Conservation (phyloP, 1,139 yeast species). For the Yamadazyma aaseri region DNA sequence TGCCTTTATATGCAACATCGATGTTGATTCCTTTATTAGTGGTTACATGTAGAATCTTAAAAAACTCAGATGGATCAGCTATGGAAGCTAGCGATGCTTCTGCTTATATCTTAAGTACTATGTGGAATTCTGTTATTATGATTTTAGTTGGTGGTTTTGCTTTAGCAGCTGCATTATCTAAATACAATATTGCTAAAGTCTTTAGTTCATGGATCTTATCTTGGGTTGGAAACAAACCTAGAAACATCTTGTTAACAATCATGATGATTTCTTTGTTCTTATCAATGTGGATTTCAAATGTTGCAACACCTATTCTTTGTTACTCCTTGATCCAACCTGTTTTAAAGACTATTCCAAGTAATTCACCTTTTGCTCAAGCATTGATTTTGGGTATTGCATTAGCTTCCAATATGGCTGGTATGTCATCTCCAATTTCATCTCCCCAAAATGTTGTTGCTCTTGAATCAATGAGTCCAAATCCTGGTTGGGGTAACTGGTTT, state of each 20-base stretch:
- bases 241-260: slow-evolving; percentile 58
- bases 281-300: slow-evolving; percentile 79
- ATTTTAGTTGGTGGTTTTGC: slow-evolving; percentile 72
- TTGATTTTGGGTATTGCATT: slow-evolving; percentile 86
- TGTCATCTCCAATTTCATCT: slow-evolving; percentile 94
- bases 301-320: slow-evolving; percentile 75
- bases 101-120: slow-evolving; percentile 51
- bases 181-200: slow-evolving; percentile 67
- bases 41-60: slow-evolving; percentile 52
- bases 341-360: slow-evolving; percentile 75
- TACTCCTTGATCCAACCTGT: slow-evolving; percentile 72
- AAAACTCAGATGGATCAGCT: slow-evolving; percentile 54
- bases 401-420: slow-evolving; percentile 91
- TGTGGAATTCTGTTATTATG: slow-evolving; percentile 78
- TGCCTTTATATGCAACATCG: slow-evolving; percentile 69
- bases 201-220: slow-evolving; percentile 65
- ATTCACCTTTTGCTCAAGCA: slow-evolving; percentile 77
- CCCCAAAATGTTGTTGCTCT: slow-evolving; percentile 93
- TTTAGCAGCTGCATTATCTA: slow-evolving; percentile 69
- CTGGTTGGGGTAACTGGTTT: slow-evolving; percentile 96
- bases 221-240: slow-evolving; percentile 65
- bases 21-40: slow-evolving; percentile 62
- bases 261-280: slow-evolving; percentile 69
- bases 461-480: slow-evolving; percentile 82
- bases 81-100: slow-evolving; percentile 58